Evolutionary conservation across 1,284 basidiomycete species (phyloP), one percentile per base, ranked within the genome.

Genomic region (Fistulinella cinereoalba): DNA sequence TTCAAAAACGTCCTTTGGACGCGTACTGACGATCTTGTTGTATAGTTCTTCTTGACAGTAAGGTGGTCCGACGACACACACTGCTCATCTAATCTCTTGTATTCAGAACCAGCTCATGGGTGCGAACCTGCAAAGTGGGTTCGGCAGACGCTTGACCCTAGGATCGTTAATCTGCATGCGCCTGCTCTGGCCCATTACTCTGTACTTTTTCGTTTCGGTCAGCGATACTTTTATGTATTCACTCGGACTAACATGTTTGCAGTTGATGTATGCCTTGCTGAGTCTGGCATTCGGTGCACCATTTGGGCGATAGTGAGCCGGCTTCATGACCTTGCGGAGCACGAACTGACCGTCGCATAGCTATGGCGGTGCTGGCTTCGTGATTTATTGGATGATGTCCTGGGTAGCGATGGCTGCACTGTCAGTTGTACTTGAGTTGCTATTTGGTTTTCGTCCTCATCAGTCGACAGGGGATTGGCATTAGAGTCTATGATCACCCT

Each of bases 321-420:
- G n/a, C 16, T 19, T 41, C 15, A 13, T 43, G 33, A 34, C 1
- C 21, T 34, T 29, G 27, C 31, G n/a, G n/a, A 32, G 31, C 18
- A 34, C 13, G 15, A 27, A 21, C 41, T 57, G 25, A 52, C 27
- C 31, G 11, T 21, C 7, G 8, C 12, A 16, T 29, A 56, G 68
- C 27, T 81, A 76, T 47, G 76, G 77, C 8, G 62, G 67, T 23
- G 72, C 66, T 0, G 88, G 86, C 0, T 88, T 89, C 64, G 68
- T 89, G 51, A 68, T 88, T 19, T 88, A 85, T 69, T 89, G 85
- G 82, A 83, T 86, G 77, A 66, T 85, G 51, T 79, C 80, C 46
- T 88, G 74, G 75, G 53, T 78, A 39, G 78, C 71, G 13, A 85
- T 85, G 83, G 58, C 74, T 16, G 70, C 82, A 1, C 64, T 80